Evolutionary conservation across 768 basidiomycete species (phyloP), one percentile per base, ranked within the genome.

Genomic region (Mycena galericulata): DNA sequence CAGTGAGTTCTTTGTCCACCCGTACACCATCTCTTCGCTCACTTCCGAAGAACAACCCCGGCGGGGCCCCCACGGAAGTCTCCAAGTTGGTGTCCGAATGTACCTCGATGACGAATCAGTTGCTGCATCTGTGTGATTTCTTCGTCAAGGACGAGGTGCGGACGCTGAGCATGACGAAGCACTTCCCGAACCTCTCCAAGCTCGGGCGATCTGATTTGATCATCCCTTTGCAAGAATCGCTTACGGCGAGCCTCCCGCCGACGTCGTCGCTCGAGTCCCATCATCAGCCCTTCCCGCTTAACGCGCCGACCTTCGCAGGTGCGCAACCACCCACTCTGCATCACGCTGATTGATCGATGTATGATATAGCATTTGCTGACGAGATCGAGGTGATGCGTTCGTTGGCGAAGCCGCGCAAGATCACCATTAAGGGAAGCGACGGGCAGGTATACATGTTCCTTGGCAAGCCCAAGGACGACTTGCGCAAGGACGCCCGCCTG

Each of bases 401-500:
- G 6, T 81, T 99, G 27, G 94, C 95, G 30, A 92, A 89, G 74
- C 98, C 98, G 7, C 90, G 95, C 72, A 98, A 97, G 80, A 88
- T 99, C 67, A 91, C 90, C 1, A 92, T 99, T 53, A 82, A 81
- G 30, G 97, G 95, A 1, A 91, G 89, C 70, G 89, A 99, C 75
- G 96, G 96, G 1, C 88, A 90, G 64, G 82, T 81, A 14, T 98
- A 98, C 81, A 91, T 90, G 80, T 98, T 99, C 83, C 85, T 99
- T 9, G 95, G 94, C 58, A 99, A 99, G 78, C 97, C 97, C 10
- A 95, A 96, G 78, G 98, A 99, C 76, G 98, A 99, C 79, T 84
- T 99, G 34, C 88, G 98, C 41, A 99, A 99, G 82, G 98, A 99
- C 74, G 97, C 96, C 0, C 88, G 98, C 7, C 79, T 99, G 60